Evolutionary conservation across 2,329 filamentous ascomycete species (phyloP), one percentile per base, ranked within the genome.

Genomic region (Lasiodiplodia citricola): DNA sequence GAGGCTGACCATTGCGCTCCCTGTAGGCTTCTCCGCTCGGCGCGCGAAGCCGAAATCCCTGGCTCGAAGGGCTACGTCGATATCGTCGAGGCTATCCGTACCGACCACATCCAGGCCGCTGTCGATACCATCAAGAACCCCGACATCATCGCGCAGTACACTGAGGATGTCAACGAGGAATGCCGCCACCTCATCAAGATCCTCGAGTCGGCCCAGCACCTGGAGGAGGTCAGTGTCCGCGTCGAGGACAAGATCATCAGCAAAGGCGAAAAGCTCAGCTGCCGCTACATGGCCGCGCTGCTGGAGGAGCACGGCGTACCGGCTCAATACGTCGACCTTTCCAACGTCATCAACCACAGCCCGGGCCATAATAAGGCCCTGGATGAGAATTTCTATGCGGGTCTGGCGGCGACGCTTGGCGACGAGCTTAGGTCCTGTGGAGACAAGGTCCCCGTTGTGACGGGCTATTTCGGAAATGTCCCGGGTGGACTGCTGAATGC

Each of bases 181-280:
- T 98, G 94, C 77, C 86, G 90, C 73, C 90, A 91, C 76, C 87
- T 98, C 69, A 84, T 91, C 72, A 94, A 93, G 81, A 96, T 91
- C 52, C 78, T 91, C 67, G 86, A 89, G 74, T 88, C 87, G 23
- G 87, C 88, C 25, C 88, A 90, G 75, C 84, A 80, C 70, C 74
- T 87, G 69, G 83, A 83, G 71, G 85, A 86, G 67, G 81, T 87
- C 58, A 85, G 83, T 23, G 79, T 77, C 64, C 81, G 83, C 68
- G 84, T 82, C 7, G 85, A 85, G 77, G 85, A 87, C 74, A 91
- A 95, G 74, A 93, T 99, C 71, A 91, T 98, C 70, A 96, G 94
- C 79, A 94, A 96, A 74, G 96, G 96, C 67, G 96, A 99, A 86
- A 98, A 97, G 83, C 84, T 99, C 73, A 96, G 93, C 81, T 98